Conservation (phyloP, 2,329 filamentous ascomycete species). For the Dactylonectria macrodidyma region DNA sequence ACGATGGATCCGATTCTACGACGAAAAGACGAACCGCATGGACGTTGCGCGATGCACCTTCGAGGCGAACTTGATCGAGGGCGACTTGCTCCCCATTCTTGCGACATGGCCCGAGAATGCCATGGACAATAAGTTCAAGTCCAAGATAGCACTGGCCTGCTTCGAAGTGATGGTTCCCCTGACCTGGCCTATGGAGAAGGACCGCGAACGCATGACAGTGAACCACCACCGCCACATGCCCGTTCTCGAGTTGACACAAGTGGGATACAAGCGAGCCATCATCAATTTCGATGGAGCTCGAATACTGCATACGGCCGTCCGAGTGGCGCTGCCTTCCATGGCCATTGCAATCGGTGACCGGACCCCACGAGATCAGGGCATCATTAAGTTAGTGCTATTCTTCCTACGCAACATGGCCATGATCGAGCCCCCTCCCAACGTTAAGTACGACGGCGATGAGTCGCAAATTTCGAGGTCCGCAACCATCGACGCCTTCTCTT, state of each 20-base stretch:
- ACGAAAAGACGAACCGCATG: slow-evolving; percentile 92
- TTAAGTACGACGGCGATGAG: slow-evolving; percentile 89
- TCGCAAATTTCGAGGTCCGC: slow-evolving; percentile 89
- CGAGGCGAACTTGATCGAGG: slow-evolving; percentile 91
- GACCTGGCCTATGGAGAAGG: slow-evolving; percentile 92
- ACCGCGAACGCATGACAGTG: slow-evolving; percentile 85
- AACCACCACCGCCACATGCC: slow-evolving; percentile 95
- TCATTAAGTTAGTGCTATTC: slow-evolving; percentile 91
- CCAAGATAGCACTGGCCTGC: slow-evolving; percentile 86
- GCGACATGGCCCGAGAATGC: slow-evolving; percentile 83
- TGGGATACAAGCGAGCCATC: slow-evolving; percentile 90
- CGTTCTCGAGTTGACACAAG: slow-evolving; percentile 88
- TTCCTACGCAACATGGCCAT: slow-evolving; percentile 91
- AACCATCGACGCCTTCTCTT: slow-evolving; percentile 89
- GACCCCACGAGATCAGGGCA: slow-evolving; percentile 85
- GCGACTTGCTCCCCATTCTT: slow-evolving; percentile 91
- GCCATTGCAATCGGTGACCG: slow-evolving; percentile 83
- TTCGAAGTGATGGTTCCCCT: slow-evolving; percentile 92
- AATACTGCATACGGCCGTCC: slow-evolving; percentile 85
- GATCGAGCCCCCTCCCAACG: slow-evolving; percentile 81
- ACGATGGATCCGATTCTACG: slow-evolving; percentile 94
- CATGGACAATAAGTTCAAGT: slow-evolving; percentile 80
- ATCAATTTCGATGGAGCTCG: slow-evolving; percentile 85
- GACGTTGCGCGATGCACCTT: slow-evolving; percentile 94
- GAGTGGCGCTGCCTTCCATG: slow-evolving; percentile 89